Evolutionary conservation across 1,284 basidiomycete species (phyloP).

Genomic region (Microbotryum silenes-acaulis): DNA sequence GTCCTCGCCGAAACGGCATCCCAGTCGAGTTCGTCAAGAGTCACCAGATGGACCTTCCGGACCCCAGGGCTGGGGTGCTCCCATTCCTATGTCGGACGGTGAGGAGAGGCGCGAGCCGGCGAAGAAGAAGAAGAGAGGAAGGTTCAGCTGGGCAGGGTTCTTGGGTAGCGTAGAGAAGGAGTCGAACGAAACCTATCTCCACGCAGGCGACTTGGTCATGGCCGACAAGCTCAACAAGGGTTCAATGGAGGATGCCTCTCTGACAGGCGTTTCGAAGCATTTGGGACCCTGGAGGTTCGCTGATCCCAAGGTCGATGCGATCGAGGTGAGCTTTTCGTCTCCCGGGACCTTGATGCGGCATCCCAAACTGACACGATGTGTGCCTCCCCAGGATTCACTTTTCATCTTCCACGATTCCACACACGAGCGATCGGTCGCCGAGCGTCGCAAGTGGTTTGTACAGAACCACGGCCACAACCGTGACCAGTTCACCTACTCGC

Average conservation of each 20-base stretch:
- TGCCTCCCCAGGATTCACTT: constrained; percentile 37
- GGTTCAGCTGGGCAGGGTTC: constrained; percentile 15
- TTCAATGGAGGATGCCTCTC: too few relatives aligned
- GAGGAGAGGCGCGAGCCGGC: neutral
- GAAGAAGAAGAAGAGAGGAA: constrained; percentile 12
- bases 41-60: too few relatives aligned
- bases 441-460: constrained; percentile 42
- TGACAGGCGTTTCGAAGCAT: neutral
- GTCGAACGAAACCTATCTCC: constrained; percentile 3
- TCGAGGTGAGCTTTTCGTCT: constrained; percentile 34
- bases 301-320: constrained; percentile 40
- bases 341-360: neutral
- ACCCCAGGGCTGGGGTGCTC: neutral
- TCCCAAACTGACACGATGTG: neutral
- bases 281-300: constrained; percentile 43
- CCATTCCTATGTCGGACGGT: neutral
- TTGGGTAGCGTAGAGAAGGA: constrained; percentile 9
- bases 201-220: constrained; percentile 35
- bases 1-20: too few relatives aligned
- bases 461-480: constrained; percentile 34
- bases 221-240: constrained; percentile 32
- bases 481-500: constrained; percentile 39
- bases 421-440: constrained; percentile 37
- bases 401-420: constrained; percentile 42
- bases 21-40: too few relatives aligned